Percentiles rank a stretch among this genome's conserved stretches.
These are phyloP conservation scores for Stemphylium vesicarium DNA, from an alignment of 2,329 filamentous ascomycete species.

Conservation along the genomic window DNA sequence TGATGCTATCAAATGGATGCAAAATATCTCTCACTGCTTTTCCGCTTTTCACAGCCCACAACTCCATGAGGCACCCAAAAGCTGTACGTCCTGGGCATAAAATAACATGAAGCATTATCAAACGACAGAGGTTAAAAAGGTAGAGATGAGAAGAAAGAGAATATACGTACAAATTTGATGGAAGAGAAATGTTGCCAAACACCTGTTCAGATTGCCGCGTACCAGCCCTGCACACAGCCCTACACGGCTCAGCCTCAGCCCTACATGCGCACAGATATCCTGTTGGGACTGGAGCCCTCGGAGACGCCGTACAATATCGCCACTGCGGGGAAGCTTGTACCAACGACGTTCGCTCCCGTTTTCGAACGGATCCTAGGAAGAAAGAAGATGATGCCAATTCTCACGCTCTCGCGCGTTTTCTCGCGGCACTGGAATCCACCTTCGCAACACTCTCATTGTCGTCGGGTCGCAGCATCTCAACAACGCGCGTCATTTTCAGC, in stretches of 20 bases:
- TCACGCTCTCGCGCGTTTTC: slow-evolving; percentile 21
- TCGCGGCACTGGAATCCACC: slow-evolving; percentile 4
- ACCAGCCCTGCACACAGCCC: too few species aligned
- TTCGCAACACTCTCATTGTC: slow-evolving; percentile 1
- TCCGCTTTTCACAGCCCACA: too few species aligned
- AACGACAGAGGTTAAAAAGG: too few species aligned
- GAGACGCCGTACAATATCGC: not conserved
- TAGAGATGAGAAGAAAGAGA: not conserved
- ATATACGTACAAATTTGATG: not conserved
- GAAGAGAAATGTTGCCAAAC: too few species aligned
- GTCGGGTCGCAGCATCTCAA: slow-evolving; percentile 20
- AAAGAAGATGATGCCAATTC: not conserved
- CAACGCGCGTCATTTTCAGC: slow-evolving; percentile 35
- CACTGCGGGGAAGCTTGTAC: slow-evolving; percentile 15
- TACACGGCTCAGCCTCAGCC: not conserved
- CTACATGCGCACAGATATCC: slow-evolving; percentile 10
- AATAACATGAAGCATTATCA: too few species aligned
- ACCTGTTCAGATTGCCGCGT: too few species aligned
- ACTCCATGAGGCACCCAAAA: too few species aligned
- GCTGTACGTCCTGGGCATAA: too few species aligned
- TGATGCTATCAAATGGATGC: too few species aligned
- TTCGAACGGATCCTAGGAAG: not conserved
- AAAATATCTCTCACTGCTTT: too few species aligned
- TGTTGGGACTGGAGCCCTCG: too few species aligned
- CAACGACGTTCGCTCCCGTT: slow-evolving; percentile 9